A percentile compares a stretch with the other conserved stretches of the same genome.
Evolutionary conservation across 2,329 filamentous ascomycete species (phyloP).

Genomic region (Tolypocladium amazonense): DNA sequence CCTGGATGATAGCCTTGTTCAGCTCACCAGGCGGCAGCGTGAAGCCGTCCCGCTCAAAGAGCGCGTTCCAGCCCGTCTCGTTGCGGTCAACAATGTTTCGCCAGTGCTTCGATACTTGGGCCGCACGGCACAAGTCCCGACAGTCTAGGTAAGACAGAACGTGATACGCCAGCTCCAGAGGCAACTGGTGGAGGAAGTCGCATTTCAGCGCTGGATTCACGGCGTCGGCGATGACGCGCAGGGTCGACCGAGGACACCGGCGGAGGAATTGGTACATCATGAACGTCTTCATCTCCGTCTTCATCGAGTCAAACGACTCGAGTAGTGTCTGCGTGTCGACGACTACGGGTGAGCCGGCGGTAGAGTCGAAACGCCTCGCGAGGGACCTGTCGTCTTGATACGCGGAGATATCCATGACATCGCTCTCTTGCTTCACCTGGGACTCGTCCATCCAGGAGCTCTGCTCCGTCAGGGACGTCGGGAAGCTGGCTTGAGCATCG

Average conservation of each 20-base stretch:
- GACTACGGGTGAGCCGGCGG: constrained; percentile 25
- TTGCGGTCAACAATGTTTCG: constrained; percentile 82
- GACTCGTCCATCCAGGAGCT: constrained; percentile 28
- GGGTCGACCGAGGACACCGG: constrained; percentile 74
- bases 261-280: constrained; percentile 94
- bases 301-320: constrained; percentile 83
- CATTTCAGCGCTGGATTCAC: constrained; percentile 93
- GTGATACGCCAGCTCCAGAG: constrained; percentile 77
- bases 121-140: constrained; percentile 76
- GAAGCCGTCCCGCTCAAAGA: constrained; percentile 80
- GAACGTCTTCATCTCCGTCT: constrained; percentile 83
- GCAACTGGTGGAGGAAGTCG: constrained; percentile 78
- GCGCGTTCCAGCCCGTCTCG: constrained; percentile 90
- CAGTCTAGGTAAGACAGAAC: constrained; percentile 80
- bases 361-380: not conserved
- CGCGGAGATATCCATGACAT: constrained; percentile 6
- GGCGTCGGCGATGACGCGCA: constrained; percentile 80
- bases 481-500: constrained; percentile 21
- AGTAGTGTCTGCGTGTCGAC: constrained; percentile 80
- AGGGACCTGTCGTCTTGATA: constrained; percentile 11
- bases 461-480: constrained; percentile 18
- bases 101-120: constrained; percentile 93
- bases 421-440: constrained; percentile 22
- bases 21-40: constrained; percentile 70
- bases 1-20: constrained; percentile 74